A percentile compares a stretch with the other conserved stretches of the same genome.
Conservation (phyloP, 2,329 filamentous ascomycete genomes). For the Fusarium miscanthi region DNA sequence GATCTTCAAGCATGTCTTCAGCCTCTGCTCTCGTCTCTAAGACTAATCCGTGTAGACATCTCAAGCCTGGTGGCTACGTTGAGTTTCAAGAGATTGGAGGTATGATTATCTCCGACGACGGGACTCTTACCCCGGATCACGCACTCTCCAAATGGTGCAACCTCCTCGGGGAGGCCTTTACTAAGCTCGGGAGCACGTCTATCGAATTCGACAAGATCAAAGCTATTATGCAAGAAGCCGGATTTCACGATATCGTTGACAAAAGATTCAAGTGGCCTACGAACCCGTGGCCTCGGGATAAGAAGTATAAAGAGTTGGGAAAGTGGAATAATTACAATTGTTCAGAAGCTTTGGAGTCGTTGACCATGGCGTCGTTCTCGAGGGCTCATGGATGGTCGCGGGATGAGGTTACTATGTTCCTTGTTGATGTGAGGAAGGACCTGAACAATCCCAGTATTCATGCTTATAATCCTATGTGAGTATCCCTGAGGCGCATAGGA, state of each 20-base stretch:
- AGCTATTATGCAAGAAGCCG: neutral
- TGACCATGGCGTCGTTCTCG: conserved; percentile 18
- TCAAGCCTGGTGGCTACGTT: neutral
- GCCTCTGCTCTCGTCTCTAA: fast-evolving
- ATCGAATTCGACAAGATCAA: conserved; percentile 7
- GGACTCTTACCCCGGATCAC: neutral
- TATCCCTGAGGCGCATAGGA: fast-evolving
- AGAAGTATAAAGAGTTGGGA: conserved; percentile 21
- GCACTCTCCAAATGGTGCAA: neutral
- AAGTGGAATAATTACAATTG: conserved; percentile 12
- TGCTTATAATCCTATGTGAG: conserved; percentile 32
- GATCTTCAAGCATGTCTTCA: neutral
- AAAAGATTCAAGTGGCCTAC: conserved; percentile 11
- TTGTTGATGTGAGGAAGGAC: conserved; percentile 24
- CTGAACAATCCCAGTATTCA: conserved; percentile 13
- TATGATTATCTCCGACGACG: neutral
- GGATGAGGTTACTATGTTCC: conserved; percentile 12
- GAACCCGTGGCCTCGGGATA: conserved; percentile 22
- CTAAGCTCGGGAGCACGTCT: neutral
- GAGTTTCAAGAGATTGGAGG: conserved; percentile 14
- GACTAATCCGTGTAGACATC: neutral
- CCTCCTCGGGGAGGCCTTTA: neutral
- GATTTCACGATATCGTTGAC: conserved; percentile 1
- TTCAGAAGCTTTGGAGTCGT: neutral
- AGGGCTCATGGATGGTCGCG: conserved; percentile 22